These are phyloP conservation scores for Prillingera fragicola DNA, from an alignment of 1,284 basidiomycete species.

Conservation along the genomic window DNA sequence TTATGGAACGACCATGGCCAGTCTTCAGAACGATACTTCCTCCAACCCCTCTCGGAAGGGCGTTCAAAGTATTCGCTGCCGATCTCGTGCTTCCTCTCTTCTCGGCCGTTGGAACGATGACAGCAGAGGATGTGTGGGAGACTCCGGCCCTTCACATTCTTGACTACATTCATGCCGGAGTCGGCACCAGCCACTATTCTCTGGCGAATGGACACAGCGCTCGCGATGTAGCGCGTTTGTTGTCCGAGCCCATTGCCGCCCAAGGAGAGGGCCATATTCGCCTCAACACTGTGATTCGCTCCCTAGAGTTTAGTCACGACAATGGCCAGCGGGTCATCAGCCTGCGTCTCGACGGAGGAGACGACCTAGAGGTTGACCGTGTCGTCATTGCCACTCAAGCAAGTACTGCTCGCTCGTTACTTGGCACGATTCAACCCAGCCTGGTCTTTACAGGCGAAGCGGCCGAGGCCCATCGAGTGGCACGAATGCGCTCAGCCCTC, in stretches of 20 bases:
- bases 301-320: conserved; percentile 12
- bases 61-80: conserved; percentile 56
- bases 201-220: conserved; percentile 21
- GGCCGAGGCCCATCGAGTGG: conserved; percentile 18
- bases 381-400: conserved; percentile 68
- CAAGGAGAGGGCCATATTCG: conserved; percentile 25
- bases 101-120: conserved; percentile 63
- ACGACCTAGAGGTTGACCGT: conserved; percentile 53
- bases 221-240: conserved; percentile 26
- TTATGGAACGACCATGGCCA: conserved; percentile 14
- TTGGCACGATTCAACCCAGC: conserved; percentile 22
- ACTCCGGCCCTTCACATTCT: conserved; percentile 28
- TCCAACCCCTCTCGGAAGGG: conserved; percentile 21
- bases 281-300: conserved; percentile 20
- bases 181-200: conserved; percentile 40
- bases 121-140: conserved; percentile 27
- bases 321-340: conserved; percentile 19
- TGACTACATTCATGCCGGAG: conserved; percentile 38
- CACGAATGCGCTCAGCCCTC: conserved; percentile 31
- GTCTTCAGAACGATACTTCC: no score
- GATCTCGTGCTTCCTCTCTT: conserved; percentile 60
- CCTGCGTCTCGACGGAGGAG: conserved; percentile 9
- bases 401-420: conserved; percentile 52
- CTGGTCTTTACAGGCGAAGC: conserved; percentile 15
- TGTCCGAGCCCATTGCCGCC: conserved; percentile 17